Base-by-base conservation (phyloP, 768 basidiomycete species). In the Mycena kentingensis region DNA sequence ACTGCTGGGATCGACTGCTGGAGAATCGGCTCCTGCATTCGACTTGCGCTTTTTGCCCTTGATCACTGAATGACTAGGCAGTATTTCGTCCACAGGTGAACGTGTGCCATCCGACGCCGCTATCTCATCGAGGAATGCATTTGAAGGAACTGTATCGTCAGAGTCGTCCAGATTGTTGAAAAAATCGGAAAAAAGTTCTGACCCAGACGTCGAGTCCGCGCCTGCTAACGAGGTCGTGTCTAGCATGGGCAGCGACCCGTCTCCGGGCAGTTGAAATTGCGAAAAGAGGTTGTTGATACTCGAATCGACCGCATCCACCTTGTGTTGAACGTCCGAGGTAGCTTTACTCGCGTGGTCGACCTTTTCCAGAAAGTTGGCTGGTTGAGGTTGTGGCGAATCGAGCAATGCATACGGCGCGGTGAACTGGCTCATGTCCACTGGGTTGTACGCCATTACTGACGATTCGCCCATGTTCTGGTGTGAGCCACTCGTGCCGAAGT, bases 201-300 rank as follows among this genome's bases (percentile, higher is more conserved):
- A 49, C 24, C 57, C 60, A 26, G 46, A 27, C 13, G 46, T 49
- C 29, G 60, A 51, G 43, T 57, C 58, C 18, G 55, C 50, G 31
- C 61, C 61, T 25, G 55, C 46, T 44, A 60, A 51, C 32, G 59
- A 52, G 16, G 60, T 26, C 11, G 41, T 46, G 46, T 36, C 58
- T 49, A 54, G 49, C 36, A 11, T 42, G 52, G 18, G 84, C 74
- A 63, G 90, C 86, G 42, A 88, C 66, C 6, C 87, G 51, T 59
- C 50, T 15, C 32, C 52, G 21, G 58, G 58, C 5, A 59, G 46
- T 22, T 47, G 88, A 39, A 92, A 77, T 42, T 79, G 79, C 56
- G 87, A 77, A 26, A 93, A 87, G 54, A 94, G 73, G 5, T 80
- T 79, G 52, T 89, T 80, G 36, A 95, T 83, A 53, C 81, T 84